These are phyloP conservation scores for Stevia rebaudiana DNA, from an alignment of 140 eudicot genomes.

Conservation along the genomic window DNA sequence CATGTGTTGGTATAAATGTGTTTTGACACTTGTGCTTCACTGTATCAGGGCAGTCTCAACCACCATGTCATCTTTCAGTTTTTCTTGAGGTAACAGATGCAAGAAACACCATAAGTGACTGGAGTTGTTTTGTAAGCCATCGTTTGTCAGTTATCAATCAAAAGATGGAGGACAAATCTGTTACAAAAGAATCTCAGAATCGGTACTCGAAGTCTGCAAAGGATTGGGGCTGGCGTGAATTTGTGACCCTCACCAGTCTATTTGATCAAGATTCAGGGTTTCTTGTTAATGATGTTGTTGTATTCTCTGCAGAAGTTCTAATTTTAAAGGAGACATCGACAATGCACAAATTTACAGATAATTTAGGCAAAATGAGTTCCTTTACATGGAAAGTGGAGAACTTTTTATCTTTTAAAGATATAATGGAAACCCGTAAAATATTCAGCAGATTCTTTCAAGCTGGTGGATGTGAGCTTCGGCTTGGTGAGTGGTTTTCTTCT, in stretches of 20 bases:
- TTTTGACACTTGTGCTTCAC: slow-evolving; percentile 38
- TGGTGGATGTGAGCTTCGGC: slow-evolving; percentile 98
- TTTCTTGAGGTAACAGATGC: slow-evolving; percentile 98
- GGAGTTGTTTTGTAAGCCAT: slow-evolving; percentile 99
- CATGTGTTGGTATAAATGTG: too few species aligned
- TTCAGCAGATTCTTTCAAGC: slow-evolving; percentile 98
- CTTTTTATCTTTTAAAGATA: slow-evolving; percentile 90
- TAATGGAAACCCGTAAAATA: slow-evolving; percentile 96
- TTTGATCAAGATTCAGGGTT: slow-evolving; percentile 99
- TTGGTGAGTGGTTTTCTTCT: slow-evolving; percentile 51
- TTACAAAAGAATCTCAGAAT: slow-evolving; percentile 90
- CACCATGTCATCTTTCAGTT: slow-evolving; percentile 99
- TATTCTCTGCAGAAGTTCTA: slow-evolving; percentile 91
- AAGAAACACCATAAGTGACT: slow-evolving; percentile 75
- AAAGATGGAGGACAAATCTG: slow-evolving; percentile 84
- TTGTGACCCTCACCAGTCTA: slow-evolving; percentile 92
- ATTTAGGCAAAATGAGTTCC: slow-evolving; percentile 57
- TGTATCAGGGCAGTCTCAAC: slow-evolving; percentile 99
- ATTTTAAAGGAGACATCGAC: slow-evolving; percentile 81
- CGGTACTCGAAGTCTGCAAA: slow-evolving; percentile 97
- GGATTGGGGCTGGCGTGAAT: slow-evolving; percentile 99
- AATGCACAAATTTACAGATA: slow-evolving; percentile 56
- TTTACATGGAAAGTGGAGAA: slow-evolving; percentile 99
- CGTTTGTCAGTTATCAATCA: slow-evolving; percentile 91
- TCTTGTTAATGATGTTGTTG: slow-evolving; percentile 79